These are phyloP conservation scores for Marasmius fiardii DNA, from an alignment of 1,284 basidiomycete genomes.

Conservation along the genomic window DNA sequence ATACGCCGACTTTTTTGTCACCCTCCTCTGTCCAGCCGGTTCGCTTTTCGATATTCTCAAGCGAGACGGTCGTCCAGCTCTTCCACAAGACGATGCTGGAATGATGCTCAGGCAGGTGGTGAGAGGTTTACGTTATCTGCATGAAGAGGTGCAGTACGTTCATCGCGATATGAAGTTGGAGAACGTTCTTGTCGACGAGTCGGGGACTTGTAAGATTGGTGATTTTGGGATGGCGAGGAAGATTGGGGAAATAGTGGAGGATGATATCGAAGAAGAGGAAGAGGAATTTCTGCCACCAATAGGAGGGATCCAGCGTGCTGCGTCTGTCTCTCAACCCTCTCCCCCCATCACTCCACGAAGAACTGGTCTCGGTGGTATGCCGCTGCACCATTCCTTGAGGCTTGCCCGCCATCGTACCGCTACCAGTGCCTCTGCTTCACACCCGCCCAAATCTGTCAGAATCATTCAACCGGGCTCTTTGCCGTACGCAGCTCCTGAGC, in stretches of 20 bases:
- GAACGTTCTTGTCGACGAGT: constrained; percentile 89
- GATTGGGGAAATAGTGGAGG: constrained; percentile 50
- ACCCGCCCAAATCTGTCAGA: constrained; percentile 20
- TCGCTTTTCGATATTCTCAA: constrained; percentile 84
- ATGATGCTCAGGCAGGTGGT: constrained; percentile 92
- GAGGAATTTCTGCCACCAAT: constrained; percentile 19
- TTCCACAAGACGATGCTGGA: constrained; percentile 75
- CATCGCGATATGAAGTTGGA: constrained; percentile 97
- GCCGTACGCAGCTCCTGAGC: constrained; percentile 81
- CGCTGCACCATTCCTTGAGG: constrained; percentile 21
- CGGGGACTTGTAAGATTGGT: constrained; percentile 74
- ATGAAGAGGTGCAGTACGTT: constrained; percentile 74
- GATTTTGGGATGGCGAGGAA: constrained; percentile 82
- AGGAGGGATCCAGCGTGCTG: constrained; percentile 30
- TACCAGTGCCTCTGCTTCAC: constrained; percentile 38
- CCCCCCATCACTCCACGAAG: constrained; percentile 17
- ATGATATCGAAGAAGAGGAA: constrained; percentile 27
- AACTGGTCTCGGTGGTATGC: constrained; percentile 20
- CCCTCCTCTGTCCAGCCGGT: constrained; percentile 80
- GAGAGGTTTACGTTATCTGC: constrained; percentile 82
- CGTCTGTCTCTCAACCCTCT: constrained; percentile 26
- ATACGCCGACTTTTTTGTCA: constrained; percentile 82
- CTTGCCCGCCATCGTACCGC: constrained; percentile 56
- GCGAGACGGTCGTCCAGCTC: constrained; percentile 60
- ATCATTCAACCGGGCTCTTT: constrained; percentile 81